These are phyloP conservation scores for Aspergillus caelatus DNA, from an alignment of 2,329 filamentous ascomycete species.

Conservation along the genomic window DNA sequence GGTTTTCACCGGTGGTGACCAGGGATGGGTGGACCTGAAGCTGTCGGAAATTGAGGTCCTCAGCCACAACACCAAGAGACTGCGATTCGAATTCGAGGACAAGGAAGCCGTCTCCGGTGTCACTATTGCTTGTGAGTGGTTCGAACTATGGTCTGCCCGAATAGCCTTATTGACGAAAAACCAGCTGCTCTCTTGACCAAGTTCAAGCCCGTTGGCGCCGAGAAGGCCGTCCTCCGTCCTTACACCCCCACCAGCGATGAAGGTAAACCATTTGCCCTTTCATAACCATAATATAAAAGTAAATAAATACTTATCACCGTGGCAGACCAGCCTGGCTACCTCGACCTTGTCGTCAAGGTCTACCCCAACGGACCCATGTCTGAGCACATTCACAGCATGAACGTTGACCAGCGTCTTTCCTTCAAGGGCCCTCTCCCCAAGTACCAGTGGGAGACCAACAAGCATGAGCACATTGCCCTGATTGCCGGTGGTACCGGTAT, in stretches of 20 bases:
- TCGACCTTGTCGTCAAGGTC: slow-evolving; percentile 89
- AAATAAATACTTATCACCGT: slow-evolving; percentile 3
- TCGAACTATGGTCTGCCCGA: background rate
- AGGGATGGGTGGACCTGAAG: slow-evolving; percentile 83
- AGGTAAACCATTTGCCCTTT: slow-evolving; percentile 48
- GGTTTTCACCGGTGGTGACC: slow-evolving; percentile 79
- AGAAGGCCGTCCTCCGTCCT: slow-evolving; percentile 86
- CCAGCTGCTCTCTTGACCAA: slow-evolving; percentile 81
- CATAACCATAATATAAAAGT: background rate
- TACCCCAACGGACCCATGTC: slow-evolving; percentile 94
- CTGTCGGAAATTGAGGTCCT: slow-evolving; percentile 76
- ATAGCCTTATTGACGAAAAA: slow-evolving; percentile 9
- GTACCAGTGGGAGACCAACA: slow-evolving; percentile 86
- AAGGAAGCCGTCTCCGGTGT: slow-evolving; percentile 83
- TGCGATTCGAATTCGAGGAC: slow-evolving; percentile 86
- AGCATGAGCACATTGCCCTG: slow-evolving; percentile 73
- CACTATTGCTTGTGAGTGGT: slow-evolving; percentile 67
- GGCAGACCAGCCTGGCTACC: slow-evolving; percentile 71
- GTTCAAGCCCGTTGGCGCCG: slow-evolving; percentile 78
- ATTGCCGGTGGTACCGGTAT: slow-evolving; percentile 96
- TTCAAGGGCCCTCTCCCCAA: slow-evolving; percentile 97
- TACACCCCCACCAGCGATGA: slow-evolving; percentile 94
- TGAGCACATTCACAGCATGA: slow-evolving; percentile 80
- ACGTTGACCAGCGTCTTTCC: slow-evolving; percentile 77
- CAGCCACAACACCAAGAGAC: slow-evolving; percentile 93